phyloP scores from a whole-genome alignment of 257 asterid genomes.

The Solanum virginianum region DNA sequence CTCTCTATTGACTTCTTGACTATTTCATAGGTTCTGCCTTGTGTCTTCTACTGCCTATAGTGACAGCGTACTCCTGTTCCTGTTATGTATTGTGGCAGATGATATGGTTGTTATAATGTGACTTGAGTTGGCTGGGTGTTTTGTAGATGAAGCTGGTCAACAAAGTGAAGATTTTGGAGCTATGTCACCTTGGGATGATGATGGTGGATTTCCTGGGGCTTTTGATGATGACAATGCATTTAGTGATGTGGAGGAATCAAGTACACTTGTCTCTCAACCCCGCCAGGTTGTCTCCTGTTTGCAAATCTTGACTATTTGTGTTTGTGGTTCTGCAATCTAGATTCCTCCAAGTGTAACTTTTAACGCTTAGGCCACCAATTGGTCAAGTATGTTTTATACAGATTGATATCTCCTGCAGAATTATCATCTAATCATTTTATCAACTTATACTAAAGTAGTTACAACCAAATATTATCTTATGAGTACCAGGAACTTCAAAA shows the following conservation, averaged over 20 bases:
- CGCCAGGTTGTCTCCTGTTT: slow-evolving; percentile 62
- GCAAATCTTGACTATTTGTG: neutral
- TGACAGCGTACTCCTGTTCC: neutral
- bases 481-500: neutral
- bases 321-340: neutral
- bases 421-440: neutral
- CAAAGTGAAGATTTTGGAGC: slow-evolving; percentile 45
- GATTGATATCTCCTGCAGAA: neutral
- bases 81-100: neutral
- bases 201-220: slow-evolving; percentile 40
- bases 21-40: neutral
- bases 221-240: slow-evolving; percentile 45
- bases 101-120: neutral
- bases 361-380: neutral
- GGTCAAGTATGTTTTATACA: neutral
- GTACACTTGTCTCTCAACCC: slow-evolving; percentile 79
- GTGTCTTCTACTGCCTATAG: neutral
- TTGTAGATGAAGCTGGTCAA: slow-evolving; percentile 40
- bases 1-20: neutral
- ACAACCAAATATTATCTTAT: neutral
- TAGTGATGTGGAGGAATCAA: slow-evolving; percentile 52
- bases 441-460: neutral
- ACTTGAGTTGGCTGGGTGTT: slow-evolving; percentile 2
- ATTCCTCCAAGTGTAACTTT: neutral
- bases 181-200: slow-evolving; percentile 61